Evolutionary conservation across 441 rosid genomes (phyloP).

Genomic region (Isatis lusitanica): DNA sequence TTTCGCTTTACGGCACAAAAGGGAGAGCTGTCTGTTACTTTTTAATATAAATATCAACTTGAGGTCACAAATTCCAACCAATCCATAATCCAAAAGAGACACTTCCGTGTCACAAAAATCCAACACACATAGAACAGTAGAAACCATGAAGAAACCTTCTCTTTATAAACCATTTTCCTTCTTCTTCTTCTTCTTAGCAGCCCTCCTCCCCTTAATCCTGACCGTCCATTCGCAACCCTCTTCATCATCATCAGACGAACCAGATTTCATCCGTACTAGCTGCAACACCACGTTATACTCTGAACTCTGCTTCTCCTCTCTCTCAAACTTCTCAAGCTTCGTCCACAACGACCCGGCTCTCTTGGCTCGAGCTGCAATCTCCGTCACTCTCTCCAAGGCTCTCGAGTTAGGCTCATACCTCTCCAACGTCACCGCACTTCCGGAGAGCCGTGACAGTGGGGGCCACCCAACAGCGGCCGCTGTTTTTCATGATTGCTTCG

Average conservation of each 20-base stretch:
- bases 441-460: constrained; percentile 34
- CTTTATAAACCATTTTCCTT: constrained; percentile 22
- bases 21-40: not conserved
- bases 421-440: constrained; percentile 58
- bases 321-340: constrained; percentile 56
- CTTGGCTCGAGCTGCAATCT: constrained; percentile 68
- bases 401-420: constrained; percentile 54
- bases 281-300: constrained; percentile 79
- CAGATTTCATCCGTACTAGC: constrained; percentile 69
- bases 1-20: not conserved
- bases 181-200: constrained; percentile 23
- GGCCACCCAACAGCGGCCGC: constrained; percentile 49
- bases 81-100: constrained; percentile 11
- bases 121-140: not conserved
- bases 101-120: constrained; percentile 14
- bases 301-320: constrained; percentile 67
- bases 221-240: constrained; percentile 31
- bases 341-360: constrained; percentile 51
- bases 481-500: constrained; percentile 81
- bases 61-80: constrained; percentile 23
- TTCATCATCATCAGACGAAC: constrained; percentile 29
- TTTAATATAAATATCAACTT: constrained; percentile 15
- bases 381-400: constrained; percentile 53
- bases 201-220: constrained; percentile 30
- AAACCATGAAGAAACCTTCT: constrained; percentile 32